Percentiles rank a stretch among this genome's conserved stretches.
phyloP scores from a whole-genome alignment of 2,329 filamentous ascomycete genomes.

The Ascomycota sp. region DNA sequence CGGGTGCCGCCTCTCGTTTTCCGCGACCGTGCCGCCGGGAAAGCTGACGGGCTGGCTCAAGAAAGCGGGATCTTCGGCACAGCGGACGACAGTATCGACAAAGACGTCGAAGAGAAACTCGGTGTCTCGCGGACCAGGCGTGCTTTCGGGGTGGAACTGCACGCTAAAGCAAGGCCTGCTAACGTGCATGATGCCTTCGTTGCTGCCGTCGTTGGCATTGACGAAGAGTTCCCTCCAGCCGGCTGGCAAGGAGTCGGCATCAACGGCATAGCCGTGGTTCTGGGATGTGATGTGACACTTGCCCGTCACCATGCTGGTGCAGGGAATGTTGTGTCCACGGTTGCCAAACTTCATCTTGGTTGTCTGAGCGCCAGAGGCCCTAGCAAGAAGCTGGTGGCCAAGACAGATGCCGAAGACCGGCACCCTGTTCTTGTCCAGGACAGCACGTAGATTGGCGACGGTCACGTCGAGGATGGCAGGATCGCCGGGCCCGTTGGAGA shows the following conservation, averaged over 20 bases:
- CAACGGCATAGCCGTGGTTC: slow-evolving; percentile 91
- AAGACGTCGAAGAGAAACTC: slow-evolving; percentile 96
- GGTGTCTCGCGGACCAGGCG: slow-evolving; percentile 81
- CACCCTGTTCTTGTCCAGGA: slow-evolving; percentile 55
- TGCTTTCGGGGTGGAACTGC: slow-evolving; percentile 97
- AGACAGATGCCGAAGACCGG: slow-evolving; percentile 93
- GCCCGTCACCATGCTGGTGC: slow-evolving; percentile 83
- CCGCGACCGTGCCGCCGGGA: slow-evolving; percentile 60
- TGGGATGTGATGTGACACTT: slow-evolving; percentile 98
- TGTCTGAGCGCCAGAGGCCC: slow-evolving; percentile 67
- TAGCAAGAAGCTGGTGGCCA: slow-evolving; percentile 77
- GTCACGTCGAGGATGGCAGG: slow-evolving; percentile 66
- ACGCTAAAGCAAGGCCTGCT: slow-evolving; percentile 88
- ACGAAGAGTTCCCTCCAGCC: slow-evolving; percentile 90
- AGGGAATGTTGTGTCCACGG: slow-evolving; percentile 93
- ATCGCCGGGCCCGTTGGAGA: slow-evolving; percentile 94
- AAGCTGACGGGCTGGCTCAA: slow-evolving; percentile 60
- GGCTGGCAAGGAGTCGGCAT: slow-evolving; percentile 48
- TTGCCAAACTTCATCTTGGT: slow-evolving; percentile 99
- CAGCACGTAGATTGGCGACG: slow-evolving; percentile 53
- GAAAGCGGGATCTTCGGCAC: slow-evolving; percentile 40
- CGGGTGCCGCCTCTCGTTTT: slow-evolving; percentile 56
- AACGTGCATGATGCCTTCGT: slow-evolving; percentile 84
- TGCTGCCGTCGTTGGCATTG: slow-evolving; percentile 94
- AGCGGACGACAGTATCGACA: slow-evolving; percentile 58